Conservation (phyloP, 139 green algal genomes). For the Picocystis salinarum region DNA sequence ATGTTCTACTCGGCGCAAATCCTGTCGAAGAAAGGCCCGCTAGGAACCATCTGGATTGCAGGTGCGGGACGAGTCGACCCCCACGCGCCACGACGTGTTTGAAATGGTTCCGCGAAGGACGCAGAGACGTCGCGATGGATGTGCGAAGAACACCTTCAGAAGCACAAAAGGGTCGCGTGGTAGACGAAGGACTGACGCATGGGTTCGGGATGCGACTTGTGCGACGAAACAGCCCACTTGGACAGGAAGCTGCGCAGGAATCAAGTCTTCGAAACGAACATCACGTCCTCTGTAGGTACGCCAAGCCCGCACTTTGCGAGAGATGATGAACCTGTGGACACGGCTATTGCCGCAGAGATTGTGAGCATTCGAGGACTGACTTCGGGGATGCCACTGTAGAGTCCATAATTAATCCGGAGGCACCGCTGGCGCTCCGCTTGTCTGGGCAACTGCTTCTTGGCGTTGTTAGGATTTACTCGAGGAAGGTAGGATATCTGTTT, state of each 20-base stretch:
- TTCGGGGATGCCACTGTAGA: constrained; percentile 26
- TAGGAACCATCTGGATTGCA: constrained; percentile 87
- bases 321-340: too few species aligned
- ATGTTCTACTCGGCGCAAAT: too few species aligned
- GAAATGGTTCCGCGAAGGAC: too few species aligned
- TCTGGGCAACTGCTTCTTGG: constrained; percentile 89
- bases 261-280: constrained; percentile 44
- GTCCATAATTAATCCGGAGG: constrained; percentile 78
- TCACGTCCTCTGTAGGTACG: constrained; percentile 25
- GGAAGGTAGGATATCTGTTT: constrained; percentile 49
- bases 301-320: constrained; percentile 4
- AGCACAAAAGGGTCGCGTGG: too few species aligned
- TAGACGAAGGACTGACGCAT: too few species aligned
- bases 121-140: too few species aligned
- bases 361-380: background rate
- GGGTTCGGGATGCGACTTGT: too few species aligned
- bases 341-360: too few species aligned
- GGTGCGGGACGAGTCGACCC: too few species aligned
- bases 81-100: too few species aligned
- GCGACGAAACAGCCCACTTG: constrained; percentile 39
- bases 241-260: constrained; percentile 62
- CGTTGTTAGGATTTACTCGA: constrained; percentile 73
- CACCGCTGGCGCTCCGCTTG: constrained; percentile 76
- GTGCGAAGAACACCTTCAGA: too few species aligned
- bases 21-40: constrained; percentile 65